Percentiles rank a stretch among this genome's conserved stretches.
phyloP scores from a whole-genome alignment of 2,329 filamentous ascomycete species.

The Ceratocystis albifundus region DNA sequence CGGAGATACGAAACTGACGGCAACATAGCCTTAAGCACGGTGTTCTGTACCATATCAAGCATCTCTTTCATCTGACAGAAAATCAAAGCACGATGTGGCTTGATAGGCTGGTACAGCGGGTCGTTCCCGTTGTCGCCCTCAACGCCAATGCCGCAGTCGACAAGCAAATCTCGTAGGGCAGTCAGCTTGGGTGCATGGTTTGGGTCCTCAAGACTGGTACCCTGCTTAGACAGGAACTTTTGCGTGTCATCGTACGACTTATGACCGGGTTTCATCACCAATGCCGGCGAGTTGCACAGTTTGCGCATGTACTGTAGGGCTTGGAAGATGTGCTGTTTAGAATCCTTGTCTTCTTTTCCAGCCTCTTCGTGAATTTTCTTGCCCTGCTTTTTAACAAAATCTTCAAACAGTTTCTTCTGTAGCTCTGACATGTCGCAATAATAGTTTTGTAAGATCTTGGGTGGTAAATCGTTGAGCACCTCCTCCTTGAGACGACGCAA shows the following conservation, averaged over 20 bases:
- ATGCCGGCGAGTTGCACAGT: conserved; percentile 90
- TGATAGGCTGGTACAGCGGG: conserved; percentile 67
- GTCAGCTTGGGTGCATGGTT: conserved; percentile 85
- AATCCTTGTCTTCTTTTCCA: conserved; percentile 73
- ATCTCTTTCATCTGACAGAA: conserved; percentile 99
- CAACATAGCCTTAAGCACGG: conserved; percentile 81
- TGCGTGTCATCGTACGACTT: conserved; percentile 84
- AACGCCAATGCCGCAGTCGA: conserved; percentile 94
- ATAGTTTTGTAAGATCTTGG: conserved; percentile 98
- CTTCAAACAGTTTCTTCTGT: conserved; percentile 89
- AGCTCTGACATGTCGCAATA: conserved; percentile 96
- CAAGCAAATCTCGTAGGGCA: conserved; percentile 78
- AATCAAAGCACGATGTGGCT: conserved; percentile 86
- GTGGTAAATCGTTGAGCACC: conserved; percentile 86
- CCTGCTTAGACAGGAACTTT: conserved; percentile 62
- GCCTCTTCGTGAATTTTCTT: conserved; percentile 79
- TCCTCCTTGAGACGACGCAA: conserved; percentile 94
- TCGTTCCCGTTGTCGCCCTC: conserved; percentile 50
- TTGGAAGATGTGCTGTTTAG: conserved; percentile 98
- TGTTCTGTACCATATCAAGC: conserved; percentile 96
- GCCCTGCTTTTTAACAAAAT: conserved; percentile 88
- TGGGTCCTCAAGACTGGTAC: conserved; percentile 72
- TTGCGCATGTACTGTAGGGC: conserved; percentile 99
- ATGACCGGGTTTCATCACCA: conserved; percentile 91
- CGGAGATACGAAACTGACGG: conserved; percentile 86